phyloP scores from a whole-genome alignment of 441 rosid species.

The Hura crepitans region DNA sequence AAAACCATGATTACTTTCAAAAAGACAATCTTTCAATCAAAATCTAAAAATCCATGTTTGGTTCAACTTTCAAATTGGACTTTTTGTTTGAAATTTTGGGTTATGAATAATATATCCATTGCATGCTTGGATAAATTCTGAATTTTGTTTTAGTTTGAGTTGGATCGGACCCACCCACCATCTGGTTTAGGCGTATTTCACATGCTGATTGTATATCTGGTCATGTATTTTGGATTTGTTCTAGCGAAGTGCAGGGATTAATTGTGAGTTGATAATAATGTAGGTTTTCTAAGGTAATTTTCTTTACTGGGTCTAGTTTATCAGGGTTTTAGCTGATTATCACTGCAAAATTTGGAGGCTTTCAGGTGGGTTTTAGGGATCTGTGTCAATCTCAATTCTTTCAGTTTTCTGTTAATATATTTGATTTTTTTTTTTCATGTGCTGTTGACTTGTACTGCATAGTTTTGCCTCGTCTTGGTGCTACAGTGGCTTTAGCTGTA shows the following conservation, averaged over 20 bases:
- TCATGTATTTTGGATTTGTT: constrained; percentile 25
- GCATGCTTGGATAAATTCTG: constrained; percentile 10
- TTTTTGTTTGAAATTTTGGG: constrained; percentile 1
- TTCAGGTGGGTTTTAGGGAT: constrained; percentile 12
- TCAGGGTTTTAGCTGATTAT: constrained; percentile 34
- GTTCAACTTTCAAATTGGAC: constrained; percentile 7
- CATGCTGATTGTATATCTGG: constrained; percentile 24
- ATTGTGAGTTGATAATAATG: constrained; percentile 24
- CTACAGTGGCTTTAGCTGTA: constrained; percentile 8
- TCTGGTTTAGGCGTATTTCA: constrained; percentile 10
- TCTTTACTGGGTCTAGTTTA: constrained; percentile 24
- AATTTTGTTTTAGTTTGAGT: not conserved
- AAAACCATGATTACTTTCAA: not conserved
- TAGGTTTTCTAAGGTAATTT: constrained; percentile 31
- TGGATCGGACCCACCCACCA: constrained; percentile 51
- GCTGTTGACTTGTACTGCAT: constrained; percentile 1
- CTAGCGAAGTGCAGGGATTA: constrained; percentile 13
- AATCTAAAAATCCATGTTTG: constrained; percentile 19
- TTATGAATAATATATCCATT: not conserved
- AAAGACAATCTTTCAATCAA: not conserved
- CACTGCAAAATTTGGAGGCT: constrained; percentile 12
- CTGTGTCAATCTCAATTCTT: constrained; percentile 15
- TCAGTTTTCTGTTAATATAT: not conserved
- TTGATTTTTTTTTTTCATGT: not conserved
- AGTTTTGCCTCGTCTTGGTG: not conserved